Evolutionary conservation across 768 basidiomycete genomes (phyloP).

Genomic region (Lyophyllum decastes): DNA sequence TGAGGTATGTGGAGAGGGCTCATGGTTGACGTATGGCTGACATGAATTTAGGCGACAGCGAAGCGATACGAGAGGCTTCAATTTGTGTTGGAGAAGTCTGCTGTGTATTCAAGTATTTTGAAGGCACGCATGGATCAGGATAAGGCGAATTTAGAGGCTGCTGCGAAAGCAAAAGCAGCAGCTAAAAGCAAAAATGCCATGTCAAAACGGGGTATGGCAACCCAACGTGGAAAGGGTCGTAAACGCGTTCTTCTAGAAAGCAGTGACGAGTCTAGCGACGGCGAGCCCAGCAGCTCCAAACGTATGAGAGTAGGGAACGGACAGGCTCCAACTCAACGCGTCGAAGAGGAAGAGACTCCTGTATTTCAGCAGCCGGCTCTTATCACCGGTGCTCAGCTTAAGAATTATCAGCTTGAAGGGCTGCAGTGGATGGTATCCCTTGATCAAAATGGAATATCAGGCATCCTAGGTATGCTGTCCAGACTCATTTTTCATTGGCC

Average conservation of each 20-base stretch:
- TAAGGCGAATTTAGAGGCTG: constrained; percentile 30
- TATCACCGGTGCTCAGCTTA: constrained; percentile 83
- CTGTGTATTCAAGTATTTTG: constrained; percentile 71
- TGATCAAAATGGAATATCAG: constrained; percentile 82
- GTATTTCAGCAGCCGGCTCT: constrained; percentile 73
- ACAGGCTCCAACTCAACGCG: constrained; percentile 11
- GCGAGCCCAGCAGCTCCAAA: constrained; percentile 11
- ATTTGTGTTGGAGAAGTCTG: constrained; percentile 74
- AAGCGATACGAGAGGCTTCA: constrained; percentile 55
- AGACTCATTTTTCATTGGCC: background rate
- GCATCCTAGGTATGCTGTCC: constrained; percentile 61
- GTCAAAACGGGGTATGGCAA: background rate
- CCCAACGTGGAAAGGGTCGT: constrained; percentile 11
- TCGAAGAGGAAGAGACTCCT: constrained; percentile 27
- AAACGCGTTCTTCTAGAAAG: constrained; percentile 22
- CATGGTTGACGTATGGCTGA: background rate
- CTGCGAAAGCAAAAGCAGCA: constrained; percentile 8
- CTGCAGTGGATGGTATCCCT: constrained; percentile 94
- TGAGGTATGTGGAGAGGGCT: constrained; percentile 7
- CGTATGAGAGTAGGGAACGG: constrained; percentile 23
- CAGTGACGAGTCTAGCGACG: constrained; percentile 17
- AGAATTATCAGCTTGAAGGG: constrained; percentile 91
- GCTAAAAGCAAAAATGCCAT: constrained; percentile 6
- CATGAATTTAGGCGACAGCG: constrained; percentile 42
- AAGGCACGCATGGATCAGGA: constrained; percentile 76